Evolutionary conservation across 257 asterid species (phyloP).

Genomic region (Catharanthus roseus): DNA sequence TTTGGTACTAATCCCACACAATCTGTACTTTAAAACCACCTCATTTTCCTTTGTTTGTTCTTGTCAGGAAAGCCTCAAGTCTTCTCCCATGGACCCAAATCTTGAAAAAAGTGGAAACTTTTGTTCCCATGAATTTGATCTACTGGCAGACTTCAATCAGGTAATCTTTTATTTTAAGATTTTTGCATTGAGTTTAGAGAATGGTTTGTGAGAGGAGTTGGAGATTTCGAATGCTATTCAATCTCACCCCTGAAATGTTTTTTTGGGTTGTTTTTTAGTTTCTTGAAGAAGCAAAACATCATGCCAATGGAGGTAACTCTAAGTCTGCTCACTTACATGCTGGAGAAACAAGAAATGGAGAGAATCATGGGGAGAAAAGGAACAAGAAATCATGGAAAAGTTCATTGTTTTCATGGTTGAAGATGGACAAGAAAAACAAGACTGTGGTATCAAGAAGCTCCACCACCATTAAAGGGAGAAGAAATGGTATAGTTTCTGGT

Average conservation of each 20-base stretch:
- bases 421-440: conserved; percentile 41
- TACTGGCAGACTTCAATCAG: conserved; percentile 51
- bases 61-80: conserved; percentile 36
- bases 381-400: conserved; percentile 62
- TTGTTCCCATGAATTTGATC: conserved; percentile 49
- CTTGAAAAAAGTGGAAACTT: conserved; percentile 28
- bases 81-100: conserved; percentile 28
- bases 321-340: conserved; percentile 8
- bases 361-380: conserved; percentile 31
- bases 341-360: conserved; percentile 21
- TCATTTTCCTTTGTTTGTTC: background rate
- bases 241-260: background rate
- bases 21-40: too few species aligned
- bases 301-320: conserved; percentile 14
- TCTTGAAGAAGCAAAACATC: conserved; percentile 59
- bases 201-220: too few species aligned
- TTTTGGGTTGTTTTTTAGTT: conserved; percentile 33
- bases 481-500: conserved; percentile 47
- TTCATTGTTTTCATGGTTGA: conserved; percentile 63
- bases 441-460: conserved; percentile 18
- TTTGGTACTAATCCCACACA: background rate
- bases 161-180: conserved; percentile 18
- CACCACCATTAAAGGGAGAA: conserved; percentile 20
- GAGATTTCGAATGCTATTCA: too few species aligned
- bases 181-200: background rate